Percentiles rank a stretch among this genome's conserved stretches.
These are phyloP conservation scores for Penstemon newberryi DNA, from an alignment of 257 asterid genomes.

Conservation along the genomic window DNA sequence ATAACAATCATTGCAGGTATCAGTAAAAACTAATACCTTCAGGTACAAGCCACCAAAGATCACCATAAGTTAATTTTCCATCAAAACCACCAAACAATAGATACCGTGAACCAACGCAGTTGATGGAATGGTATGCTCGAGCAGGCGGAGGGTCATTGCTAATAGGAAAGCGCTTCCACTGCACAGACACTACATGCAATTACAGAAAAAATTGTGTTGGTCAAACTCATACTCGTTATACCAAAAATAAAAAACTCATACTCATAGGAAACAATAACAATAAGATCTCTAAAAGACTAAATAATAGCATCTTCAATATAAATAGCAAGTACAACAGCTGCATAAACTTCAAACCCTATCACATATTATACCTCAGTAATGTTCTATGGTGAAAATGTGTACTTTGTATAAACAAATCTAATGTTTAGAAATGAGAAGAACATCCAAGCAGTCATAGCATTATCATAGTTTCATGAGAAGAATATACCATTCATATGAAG, in stretches of 20 bases:
- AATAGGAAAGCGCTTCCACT: conserved; percentile 88
- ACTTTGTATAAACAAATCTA: too few relatives aligned
- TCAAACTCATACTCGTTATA: conserved; percentile 13
- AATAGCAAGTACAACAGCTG: conserved; percentile 1
- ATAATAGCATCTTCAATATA: not conserved
- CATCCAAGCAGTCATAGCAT: too few relatives aligned
- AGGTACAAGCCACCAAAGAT: conserved; percentile 99
- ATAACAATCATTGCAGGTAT: conserved; percentile 1
- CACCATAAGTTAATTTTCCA: conserved; percentile 89
- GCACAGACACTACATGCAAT: conserved; percentile 67
- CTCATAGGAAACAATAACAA: not conserved
- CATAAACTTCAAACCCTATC: not conserved
- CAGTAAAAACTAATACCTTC: conserved; percentile 48
- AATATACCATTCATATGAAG: too few relatives aligned
- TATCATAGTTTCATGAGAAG: too few relatives aligned
- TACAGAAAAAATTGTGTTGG: conserved; percentile 4
- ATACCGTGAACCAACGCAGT: conserved; percentile 68
- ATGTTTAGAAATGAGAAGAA: too few relatives aligned
- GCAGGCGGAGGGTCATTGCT: conserved; percentile 80
- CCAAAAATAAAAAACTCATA: not conserved
- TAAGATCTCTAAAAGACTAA: not conserved
- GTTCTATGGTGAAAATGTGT: too few relatives aligned
- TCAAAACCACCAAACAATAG: conserved; percentile 94
- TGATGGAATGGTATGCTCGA: conserved; percentile 97
- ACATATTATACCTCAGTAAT: too few relatives aligned